Conservation (phyloP, 2,329 filamentous ascomycete genomes). For the Lachnellula occidentalis region DNA sequence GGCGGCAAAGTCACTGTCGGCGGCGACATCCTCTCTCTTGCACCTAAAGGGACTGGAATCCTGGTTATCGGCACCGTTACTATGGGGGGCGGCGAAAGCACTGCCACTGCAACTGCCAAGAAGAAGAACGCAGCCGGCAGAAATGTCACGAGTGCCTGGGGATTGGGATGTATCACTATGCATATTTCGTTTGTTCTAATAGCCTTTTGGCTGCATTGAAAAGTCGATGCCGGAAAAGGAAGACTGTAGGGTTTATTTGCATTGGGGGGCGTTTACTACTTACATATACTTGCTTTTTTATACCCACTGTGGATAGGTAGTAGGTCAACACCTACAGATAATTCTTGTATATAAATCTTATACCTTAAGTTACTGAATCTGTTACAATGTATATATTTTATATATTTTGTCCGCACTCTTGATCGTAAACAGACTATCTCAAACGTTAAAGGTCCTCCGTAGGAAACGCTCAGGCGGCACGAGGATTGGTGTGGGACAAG, state of each 20-base stretch:
- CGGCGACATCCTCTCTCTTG: constrained; percentile 25
- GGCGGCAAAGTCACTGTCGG: constrained; percentile 26
- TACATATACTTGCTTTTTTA: not conserved
- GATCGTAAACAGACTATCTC: no score
- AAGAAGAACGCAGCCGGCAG: constrained; percentile 14
- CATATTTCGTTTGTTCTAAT: constrained; percentile 1
- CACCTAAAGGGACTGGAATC: constrained; percentile 17
- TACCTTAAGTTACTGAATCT: no score
- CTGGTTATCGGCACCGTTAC: constrained; percentile 25
- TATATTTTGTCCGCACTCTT: no score
- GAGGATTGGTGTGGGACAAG: no score
- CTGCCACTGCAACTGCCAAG: constrained; percentile 8
- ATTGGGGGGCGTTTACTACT: not conserved
- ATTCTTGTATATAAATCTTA: not conserved
- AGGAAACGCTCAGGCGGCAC: no score
- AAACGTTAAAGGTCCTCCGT: no score
- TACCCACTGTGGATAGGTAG: not conserved
- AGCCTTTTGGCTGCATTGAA: constrained; percentile 7
- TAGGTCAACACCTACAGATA: not conserved
- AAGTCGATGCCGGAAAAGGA: not conserved
- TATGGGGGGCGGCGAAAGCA: constrained; percentile 13
- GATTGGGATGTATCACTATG: not conserved
- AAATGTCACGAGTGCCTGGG: not conserved
- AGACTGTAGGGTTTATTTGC: not conserved
- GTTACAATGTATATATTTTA: no score